phyloP scores from a whole-genome alignment of 1,284 basidiomycete species.

The Fomes fomentarius region DNA sequence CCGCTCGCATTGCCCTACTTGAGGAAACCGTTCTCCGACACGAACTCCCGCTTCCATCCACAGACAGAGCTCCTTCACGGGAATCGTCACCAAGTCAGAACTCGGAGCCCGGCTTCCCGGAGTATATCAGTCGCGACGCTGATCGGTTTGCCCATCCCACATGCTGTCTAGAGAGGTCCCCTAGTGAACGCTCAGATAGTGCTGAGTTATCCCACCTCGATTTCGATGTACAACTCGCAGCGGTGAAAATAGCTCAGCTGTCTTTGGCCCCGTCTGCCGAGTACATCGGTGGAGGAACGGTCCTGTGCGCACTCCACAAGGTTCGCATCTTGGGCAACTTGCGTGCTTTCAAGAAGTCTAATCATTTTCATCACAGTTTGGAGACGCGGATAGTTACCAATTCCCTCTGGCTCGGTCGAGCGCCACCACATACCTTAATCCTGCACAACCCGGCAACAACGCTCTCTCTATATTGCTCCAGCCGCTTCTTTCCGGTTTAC shows the following conservation, averaged over 20 bases:
- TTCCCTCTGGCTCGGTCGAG: slow-evolving; percentile 25
- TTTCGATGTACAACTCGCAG: slow-evolving; percentile 34
- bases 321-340: slow-evolving; percentile 19
- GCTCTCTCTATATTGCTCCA: slow-evolving; percentile 38
- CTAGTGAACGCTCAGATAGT: slow-evolving; percentile 10
- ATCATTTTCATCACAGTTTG: slow-evolving; percentile 24
- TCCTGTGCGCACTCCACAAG: slow-evolving; percentile 35
- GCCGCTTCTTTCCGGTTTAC: slow-evolving; percentile 42
- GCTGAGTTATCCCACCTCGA: slow-evolving; percentile 25
- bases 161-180: neutral
- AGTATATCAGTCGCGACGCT: neutral
- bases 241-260: slow-evolving; percentile 36
- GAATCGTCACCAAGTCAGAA: no score
- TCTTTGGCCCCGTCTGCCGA: slow-evolving; percentile 34
- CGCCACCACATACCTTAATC: slow-evolving; percentile 18
- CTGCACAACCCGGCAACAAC: slow-evolving; percentile 18
- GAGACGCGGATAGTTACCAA: slow-evolving; percentile 24
- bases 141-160: neutral
- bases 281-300: slow-evolving; percentile 34
- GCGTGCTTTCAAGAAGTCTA: no score
- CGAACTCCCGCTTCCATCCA: neutral
- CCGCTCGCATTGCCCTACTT: slow-evolving; percentile 43
- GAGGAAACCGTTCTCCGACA: slow-evolving; percentile 41
- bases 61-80: neutral
- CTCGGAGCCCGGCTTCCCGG: no score